Evolutionary conservation across 495 filamentous ascomycete genomes (phyloP), one percentile per base, ranked within the genome.

Genomic region (Immersiella caudata): DNA sequence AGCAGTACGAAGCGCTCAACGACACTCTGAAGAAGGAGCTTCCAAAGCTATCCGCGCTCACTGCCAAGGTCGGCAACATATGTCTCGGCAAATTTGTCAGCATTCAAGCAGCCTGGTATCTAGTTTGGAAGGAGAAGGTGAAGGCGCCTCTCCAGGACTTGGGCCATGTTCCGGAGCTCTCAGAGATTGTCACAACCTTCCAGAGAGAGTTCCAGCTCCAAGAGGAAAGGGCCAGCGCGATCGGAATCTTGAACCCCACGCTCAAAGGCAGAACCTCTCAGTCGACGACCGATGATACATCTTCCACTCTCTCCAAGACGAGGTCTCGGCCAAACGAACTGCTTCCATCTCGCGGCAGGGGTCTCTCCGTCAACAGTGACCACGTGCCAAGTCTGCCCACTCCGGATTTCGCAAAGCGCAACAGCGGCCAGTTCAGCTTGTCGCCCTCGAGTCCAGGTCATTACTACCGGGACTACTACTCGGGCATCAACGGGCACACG

Each of bases 21-120:
- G 91, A 97, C 35, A 90, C 93, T 0, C 81, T 98, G 65, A 97
- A 97, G 76, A 89, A 94, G 51, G 94, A 98, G 71, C 83, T 99
- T 26, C 95, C 95, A 12, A 91, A 89, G 72, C 87, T 99, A 14
- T 97, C 92, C 67, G 77, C 78, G 12, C 76, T 93, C 58, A 97
- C 93, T 0, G 89, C 88, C 60, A 90, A 88, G 70, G 78, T 97
- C 56, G 90, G 93, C 68, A 89, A 93, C 68, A 88, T 89, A 0
- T 93, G 91, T 67, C 79, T 97, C 35, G 85, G 84, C 64, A 92
- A 91, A 72, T 93, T 97, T 70, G 85, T 97, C 61, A 82, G 90
- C 65, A 87, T 96, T 49, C 93, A 97, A 68, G 80, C 85, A 2
- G 79, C 88, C 20, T 99, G 93, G 93, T 92, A 86, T 68, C 81